A percentile compares a stretch with the other conserved stretches of the same genome.
phyloP scores from a whole-genome alignment of 257 asterid species.

The Solanum clarkiae region DNA sequence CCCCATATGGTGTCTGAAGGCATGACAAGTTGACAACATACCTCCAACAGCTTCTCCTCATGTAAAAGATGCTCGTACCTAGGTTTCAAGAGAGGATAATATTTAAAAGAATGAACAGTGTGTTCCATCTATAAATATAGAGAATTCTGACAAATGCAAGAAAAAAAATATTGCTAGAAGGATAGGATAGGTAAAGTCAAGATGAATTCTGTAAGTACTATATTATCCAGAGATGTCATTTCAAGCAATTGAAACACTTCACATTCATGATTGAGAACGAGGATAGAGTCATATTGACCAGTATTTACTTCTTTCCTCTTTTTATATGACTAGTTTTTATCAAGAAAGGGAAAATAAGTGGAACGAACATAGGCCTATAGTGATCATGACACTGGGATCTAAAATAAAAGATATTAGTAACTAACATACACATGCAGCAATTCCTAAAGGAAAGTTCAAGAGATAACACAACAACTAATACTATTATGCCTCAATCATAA shows the following conservation, averaged over 20 bases:
- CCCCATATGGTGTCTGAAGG: neutral
- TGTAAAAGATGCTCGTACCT: constrained; percentile 80
- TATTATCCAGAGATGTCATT: neutral
- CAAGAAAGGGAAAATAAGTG: neutral
- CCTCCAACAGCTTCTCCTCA: constrained; percentile 94
- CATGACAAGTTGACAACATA: neutral
- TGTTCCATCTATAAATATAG: neutral
- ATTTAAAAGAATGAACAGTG: neutral
- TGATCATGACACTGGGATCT: neutral
- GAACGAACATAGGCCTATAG: neutral
- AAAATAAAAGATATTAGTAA: neutral
- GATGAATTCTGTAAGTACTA: neutral
- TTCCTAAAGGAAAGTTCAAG: neutral
- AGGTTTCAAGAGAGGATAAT: neutral
- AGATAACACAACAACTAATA: neutral
- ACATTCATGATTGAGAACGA: neutral
- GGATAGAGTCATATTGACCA: neutral
- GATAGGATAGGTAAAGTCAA: neutral
- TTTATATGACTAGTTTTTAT: neutral
- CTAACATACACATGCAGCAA: neutral
- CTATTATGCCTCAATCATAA: neutral
- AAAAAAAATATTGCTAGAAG: neutral
- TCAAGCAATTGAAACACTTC: neutral
- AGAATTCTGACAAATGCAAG: neutral
- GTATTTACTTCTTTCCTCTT: neutral